These are phyloP conservation scores for Arxiozyma slooffiae DNA, from an alignment of 1,139 yeast species.

Conservation along the genomic window DNA sequence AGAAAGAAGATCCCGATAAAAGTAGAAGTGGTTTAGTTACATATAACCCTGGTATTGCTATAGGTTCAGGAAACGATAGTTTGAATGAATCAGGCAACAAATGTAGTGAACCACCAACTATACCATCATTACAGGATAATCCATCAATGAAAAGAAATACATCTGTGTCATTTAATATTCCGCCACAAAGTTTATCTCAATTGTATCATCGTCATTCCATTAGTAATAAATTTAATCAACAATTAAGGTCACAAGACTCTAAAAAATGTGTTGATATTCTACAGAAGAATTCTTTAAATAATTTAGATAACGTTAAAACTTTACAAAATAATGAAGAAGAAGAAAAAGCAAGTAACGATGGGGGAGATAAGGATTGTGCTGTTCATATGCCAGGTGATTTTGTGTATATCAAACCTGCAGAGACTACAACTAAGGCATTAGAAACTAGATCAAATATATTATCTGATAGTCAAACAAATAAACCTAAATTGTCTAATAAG, in stretches of 20 bases:
- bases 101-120: neutral
- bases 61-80: neutral
- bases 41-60: neutral
- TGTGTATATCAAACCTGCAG: constrained; percentile 16
- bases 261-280: neutral
- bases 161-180: constrained; percentile 19
- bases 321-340: neutral
- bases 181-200: constrained; percentile 6
- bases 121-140: neutral
- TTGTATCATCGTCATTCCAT: constrained; percentile 41
- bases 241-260: neutral
- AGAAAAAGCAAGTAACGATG: constrained; percentile 10
- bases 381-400: constrained; percentile 32
- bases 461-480: neutral
- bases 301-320: neutral
- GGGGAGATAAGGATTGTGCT: constrained; percentile 26
- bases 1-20: neutral
- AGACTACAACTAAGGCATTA: neutral
- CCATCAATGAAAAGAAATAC: constrained; percentile 9
- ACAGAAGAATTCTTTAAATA: neutral
- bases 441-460: neutral
- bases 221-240: constrained; percentile 26
- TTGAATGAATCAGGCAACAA: neutral
- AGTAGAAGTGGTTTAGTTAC: neutral
- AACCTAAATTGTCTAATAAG: constrained; percentile 2